A percentile compares a stretch with the other conserved stretches of the same genome.
These are phyloP conservation scores for Alnus rubra DNA, from an alignment of 306 rosid genomes.

Conservation along the genomic window DNA sequence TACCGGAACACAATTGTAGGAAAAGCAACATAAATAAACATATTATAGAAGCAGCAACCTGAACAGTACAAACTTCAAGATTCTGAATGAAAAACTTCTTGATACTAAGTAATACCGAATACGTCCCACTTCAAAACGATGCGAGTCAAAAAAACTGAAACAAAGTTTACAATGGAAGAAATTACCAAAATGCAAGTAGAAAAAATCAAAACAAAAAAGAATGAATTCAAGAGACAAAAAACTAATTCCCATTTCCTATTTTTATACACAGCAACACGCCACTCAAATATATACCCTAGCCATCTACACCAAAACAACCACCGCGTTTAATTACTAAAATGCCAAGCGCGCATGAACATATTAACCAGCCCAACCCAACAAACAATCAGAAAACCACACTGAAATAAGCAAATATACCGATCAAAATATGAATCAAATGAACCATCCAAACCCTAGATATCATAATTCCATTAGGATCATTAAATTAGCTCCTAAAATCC, in stretches of 20 bases:
- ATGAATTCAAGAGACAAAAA: neutral
- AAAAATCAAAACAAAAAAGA: too few species aligned
- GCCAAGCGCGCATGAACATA: neutral
- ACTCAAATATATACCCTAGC: neutral
- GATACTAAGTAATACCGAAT: too few species aligned
- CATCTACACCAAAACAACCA: neutral
- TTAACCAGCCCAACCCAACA: neutral
- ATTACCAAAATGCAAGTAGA: neutral
- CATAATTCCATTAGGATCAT: slow-evolving; percentile 17
- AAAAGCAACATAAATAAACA: neutral
- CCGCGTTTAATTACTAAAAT: neutral
- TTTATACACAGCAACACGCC: neutral
- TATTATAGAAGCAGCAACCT: neutral
- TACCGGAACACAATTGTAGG: too few species aligned
- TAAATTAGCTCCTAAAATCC: slow-evolving; percentile 17
- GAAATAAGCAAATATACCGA: neutral
- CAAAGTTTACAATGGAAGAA: neutral
- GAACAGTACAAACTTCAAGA: neutral
- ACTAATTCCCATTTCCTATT: neutral
- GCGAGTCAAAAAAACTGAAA: too few species aligned
- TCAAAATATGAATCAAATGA: slow-evolving; percentile 3
- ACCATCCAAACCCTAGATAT: slow-evolving; percentile 1
- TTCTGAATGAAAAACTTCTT: neutral
- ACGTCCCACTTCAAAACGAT: too few species aligned
- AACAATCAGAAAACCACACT: neutral